Evolutionary conservation across 768 basidiomycete species (phyloP), one percentile per base, ranked within the genome.

Genomic region (Mycena haematopus): DNA sequence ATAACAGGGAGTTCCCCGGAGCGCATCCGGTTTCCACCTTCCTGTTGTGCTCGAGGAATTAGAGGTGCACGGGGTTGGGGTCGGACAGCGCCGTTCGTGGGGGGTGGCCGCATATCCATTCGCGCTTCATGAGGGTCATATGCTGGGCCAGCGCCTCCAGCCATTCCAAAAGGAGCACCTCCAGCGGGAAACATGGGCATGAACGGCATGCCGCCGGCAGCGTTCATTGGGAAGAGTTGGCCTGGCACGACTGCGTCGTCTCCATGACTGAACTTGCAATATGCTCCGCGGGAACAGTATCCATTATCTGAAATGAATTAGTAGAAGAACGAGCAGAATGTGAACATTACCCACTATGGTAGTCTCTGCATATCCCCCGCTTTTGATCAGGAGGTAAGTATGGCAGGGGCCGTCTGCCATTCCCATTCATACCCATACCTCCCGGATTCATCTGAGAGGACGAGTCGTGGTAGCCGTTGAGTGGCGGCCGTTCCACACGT

Each of bases 221-320:
- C 77, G 35, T 79, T 79, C 79, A 87, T 80, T 29, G 85, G 80
- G 68, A 87, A 90, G 31, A 93, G 72, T 65, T 87, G 88, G 0
- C 83, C 84, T 0, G 91, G 92, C 10, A 92, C 79, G 52, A 92
- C 86, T 31, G 93, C 91, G 71, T 96, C 93, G 1, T 93, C 92
- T 38, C 92, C 94, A 69, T 99, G 96, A 63, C 92, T 94, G 76
- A 87, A 98, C 72, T 93, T 95, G 82, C 96, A 99, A 63, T 84
- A 83, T 21, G 85, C 88, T 50, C 96, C 96, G 33, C 95, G 87
- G 42, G 92, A 86, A 69, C 96, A 99, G 76, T 89, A 97, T 1
- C 96, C 96, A 61, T 88, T 88, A 72, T 96, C 96, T 98, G 67
- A 9, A 10, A 63, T 47, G 7, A 58, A 56, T 58, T 60, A 57